Evolutionary conservation across 1,139 yeast species (phyloP).

Genomic region (Meyerozyma guilliermondii): DNA sequence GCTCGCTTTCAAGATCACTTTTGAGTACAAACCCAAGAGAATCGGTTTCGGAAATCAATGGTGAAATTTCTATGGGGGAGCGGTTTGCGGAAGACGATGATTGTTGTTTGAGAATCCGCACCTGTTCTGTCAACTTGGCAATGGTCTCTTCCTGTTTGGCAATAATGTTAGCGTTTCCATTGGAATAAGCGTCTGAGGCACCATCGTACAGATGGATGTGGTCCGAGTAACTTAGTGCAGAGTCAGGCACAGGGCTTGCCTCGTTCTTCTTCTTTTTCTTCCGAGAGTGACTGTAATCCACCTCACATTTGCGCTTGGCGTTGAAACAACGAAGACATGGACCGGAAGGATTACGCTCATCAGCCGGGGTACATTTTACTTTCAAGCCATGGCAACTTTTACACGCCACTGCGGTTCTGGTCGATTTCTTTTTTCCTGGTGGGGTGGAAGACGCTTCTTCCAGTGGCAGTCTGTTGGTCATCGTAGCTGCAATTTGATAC

Average conservation of each 20-base stretch:
- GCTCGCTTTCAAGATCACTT: conserved; percentile 33
- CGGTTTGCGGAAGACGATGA: background rate
- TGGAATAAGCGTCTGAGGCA: background rate
- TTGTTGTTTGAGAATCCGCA: background rate
- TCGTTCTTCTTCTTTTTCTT: conserved; percentile 39
- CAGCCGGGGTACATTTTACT: conserved; percentile 76
- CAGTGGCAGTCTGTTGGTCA: background rate
- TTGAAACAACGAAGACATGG: conserved; percentile 74
- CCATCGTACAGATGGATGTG: background rate
- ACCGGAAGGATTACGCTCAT: conserved; percentile 50
- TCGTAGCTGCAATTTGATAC: background rate
- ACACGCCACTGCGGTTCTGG: conserved; percentile 55
- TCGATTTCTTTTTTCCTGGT: conserved; percentile 8
- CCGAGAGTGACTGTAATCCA: conserved; percentile 57
- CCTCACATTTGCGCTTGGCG: conserved; percentile 59
- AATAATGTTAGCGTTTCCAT: background rate
- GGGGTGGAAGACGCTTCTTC: background rate
- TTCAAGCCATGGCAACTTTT: conserved; percentile 75
- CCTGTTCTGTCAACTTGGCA: conserved; percentile 1
- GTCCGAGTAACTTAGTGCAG: background rate
- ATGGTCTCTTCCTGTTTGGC: conserved; percentile 2
- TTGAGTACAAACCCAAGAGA: conserved; percentile 29
- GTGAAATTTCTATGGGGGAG: background rate
- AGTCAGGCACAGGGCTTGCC: background rate
- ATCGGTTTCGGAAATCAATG: conserved; percentile 8